Percentiles rank a stretch among this genome's conserved stretches.
Evolutionary conservation across 108 stramenopile species (phyloP).

Genomic region (Cyclotella baltica): DNA sequence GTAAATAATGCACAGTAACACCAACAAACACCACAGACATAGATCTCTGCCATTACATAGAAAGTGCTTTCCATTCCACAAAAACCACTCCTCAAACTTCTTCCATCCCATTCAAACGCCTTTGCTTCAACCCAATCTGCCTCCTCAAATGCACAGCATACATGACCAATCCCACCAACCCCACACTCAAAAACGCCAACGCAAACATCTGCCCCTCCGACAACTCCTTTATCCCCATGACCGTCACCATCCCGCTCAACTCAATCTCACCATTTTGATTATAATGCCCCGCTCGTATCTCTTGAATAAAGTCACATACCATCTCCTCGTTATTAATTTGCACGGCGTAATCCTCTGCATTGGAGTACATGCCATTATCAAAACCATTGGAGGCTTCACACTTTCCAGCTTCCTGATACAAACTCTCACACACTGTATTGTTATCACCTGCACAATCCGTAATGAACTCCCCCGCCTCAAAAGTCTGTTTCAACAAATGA

Average conservation of each 20-base stretch:
- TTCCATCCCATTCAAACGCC: too few relatives aligned
- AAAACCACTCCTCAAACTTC: too few relatives aligned
- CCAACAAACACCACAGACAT: too few relatives aligned
- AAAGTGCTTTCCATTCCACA: too few relatives aligned
- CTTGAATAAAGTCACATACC: slow-evolving; percentile 72
- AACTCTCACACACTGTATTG: slow-evolving; percentile 69
- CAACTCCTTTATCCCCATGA: slow-evolving; percentile 30
- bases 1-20: too few relatives aligned
- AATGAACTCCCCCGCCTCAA: slow-evolving; percentile 63
- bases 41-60: too few relatives aligned
- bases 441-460: slow-evolving; percentile 61
- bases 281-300: slow-evolving; percentile 35
- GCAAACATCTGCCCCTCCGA: slow-evolving; percentile 88
- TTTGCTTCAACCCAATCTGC: slow-evolving; percentile 2
- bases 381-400: slow-evolving; percentile 83
- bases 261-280: slow-evolving; percentile 53
- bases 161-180: slow-evolving; percentile 73
- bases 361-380: slow-evolving; percentile 48
- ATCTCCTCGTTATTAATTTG: slow-evolving; percentile 70
- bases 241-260: slow-evolving; percentile 41
- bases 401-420: slow-evolving; percentile 82
- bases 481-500: slow-evolving; percentile 84
- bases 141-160: slow-evolving; percentile 57
- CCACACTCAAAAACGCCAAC: slow-evolving; percentile 80
- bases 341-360: slow-evolving; percentile 57